Evolutionary conservation across 2,329 filamentous ascomycete genomes (phyloP).

Genomic region (Macroventuria anomochaeta): DNA sequence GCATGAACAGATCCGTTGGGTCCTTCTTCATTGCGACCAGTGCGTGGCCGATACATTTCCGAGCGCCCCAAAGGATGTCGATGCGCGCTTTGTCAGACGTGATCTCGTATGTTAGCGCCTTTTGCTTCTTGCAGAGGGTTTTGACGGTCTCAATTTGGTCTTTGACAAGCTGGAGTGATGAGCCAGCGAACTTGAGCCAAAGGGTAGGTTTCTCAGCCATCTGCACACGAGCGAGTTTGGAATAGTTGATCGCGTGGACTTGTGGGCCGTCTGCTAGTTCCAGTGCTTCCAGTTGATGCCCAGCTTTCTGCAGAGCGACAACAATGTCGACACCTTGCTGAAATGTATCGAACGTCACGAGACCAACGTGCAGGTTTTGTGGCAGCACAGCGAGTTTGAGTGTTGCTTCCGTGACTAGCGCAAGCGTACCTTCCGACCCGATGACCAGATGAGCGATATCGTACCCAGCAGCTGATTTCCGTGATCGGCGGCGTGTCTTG

Average conservation of each 20-base stretch:
- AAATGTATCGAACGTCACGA: constrained; percentile 67
- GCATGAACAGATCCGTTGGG: constrained; percentile 68
- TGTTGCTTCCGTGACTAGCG: constrained; percentile 86
- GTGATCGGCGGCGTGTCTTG: constrained; percentile 83
- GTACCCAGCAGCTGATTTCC: constrained; percentile 90
- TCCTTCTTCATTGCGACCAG: constrained; percentile 68
- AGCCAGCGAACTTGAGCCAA: constrained; percentile 77
- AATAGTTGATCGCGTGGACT: constrained; percentile 73
- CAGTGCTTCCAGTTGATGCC: constrained; percentile 83
- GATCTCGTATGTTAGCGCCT: constrained; percentile 69
- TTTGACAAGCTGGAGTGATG: constrained; percentile 65
- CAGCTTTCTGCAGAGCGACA: constrained; percentile 74
- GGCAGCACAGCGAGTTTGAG: constrained; percentile 82
- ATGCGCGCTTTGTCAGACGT: constrained; percentile 67
- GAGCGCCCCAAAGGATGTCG: constrained; percentile 72
- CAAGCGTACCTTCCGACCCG: constrained; percentile 89
- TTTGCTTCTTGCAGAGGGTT: constrained; percentile 61
- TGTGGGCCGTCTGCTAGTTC: constrained; percentile 89
- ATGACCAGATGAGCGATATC: constrained; percentile 88
- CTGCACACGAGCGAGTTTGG: constrained; percentile 60
- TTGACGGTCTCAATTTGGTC: constrained; percentile 74
- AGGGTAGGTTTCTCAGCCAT: constrained; percentile 73
- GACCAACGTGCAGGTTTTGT: constrained; percentile 77
- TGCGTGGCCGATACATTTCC: constrained; percentile 75
- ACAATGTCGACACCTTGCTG: constrained; percentile 78